A percentile compares a stretch with the other conserved stretches of the same genome.
phyloP scores from a whole-genome alignment of 768 basidiomycete genomes.

The Rubroboletus pulcherrimus region DNA sequence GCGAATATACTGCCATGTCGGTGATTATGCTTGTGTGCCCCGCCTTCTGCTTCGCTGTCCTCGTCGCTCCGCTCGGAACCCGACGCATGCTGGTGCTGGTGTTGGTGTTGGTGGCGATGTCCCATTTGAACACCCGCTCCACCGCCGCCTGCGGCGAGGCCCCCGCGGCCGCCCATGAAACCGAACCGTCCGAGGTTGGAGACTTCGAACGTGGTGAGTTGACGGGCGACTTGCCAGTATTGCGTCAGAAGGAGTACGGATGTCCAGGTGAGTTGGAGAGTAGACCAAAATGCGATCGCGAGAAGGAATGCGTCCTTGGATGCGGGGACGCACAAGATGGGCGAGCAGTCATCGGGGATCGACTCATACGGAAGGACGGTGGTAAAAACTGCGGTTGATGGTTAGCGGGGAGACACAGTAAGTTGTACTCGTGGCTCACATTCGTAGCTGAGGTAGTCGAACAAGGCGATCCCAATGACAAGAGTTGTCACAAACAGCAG shows the following conservation, averaged over 20 bases:
- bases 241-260: constrained; percentile 80
- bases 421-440: constrained; percentile 49
- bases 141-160: constrained; percentile 52
- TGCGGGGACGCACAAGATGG: constrained; percentile 62
- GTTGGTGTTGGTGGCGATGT: constrained; percentile 49
- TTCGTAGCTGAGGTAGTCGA: constrained; percentile 79
- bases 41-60: constrained; percentile 33
- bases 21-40: constrained; percentile 44
- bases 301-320: constrained; percentile 81
- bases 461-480: constrained; percentile 73
- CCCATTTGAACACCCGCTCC: constrained; percentile 73
- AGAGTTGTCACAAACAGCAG: constrained; percentile 86
- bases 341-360: constrained; percentile 18
- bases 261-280: constrained; percentile 96
- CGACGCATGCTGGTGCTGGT: constrained; percentile 21
- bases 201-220: constrained; percentile 96
- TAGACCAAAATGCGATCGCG: constrained; percentile 77
- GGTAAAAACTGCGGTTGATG: constrained; percentile 49
- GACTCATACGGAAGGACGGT: constrained; percentile 25
- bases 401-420: background rate
- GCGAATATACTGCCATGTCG: constrained; percentile 36
- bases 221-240: constrained; percentile 86
- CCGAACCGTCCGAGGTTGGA: constrained; percentile 93
- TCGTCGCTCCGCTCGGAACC: constrained; percentile 48
- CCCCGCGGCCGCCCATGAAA: constrained; percentile 92